phyloP scores from a whole-genome alignment of 306 rosid genomes.

The Dryas alaskensis region DNA sequence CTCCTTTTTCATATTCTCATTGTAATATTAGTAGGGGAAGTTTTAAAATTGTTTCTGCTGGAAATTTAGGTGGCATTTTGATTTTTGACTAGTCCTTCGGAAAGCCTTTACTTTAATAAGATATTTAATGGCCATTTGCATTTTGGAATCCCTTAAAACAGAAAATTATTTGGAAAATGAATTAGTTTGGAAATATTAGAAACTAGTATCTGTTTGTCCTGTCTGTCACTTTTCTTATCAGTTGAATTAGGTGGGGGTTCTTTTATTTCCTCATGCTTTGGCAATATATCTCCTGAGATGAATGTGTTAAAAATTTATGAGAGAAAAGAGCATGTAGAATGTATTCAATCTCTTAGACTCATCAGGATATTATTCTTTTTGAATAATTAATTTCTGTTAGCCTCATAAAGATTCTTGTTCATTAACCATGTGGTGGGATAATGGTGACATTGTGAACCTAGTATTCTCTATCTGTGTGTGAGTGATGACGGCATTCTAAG shows the following conservation, averaged over 20 bases:
- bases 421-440: not conserved
- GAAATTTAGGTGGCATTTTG: not conserved
- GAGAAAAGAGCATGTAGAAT: not conserved
- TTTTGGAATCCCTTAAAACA: not conserved
- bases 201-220: slow-evolving; percentile 1
- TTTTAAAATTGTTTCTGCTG: not conserved
- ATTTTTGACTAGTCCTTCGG: not conserved
- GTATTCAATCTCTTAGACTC: not conserved
- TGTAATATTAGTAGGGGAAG: not conserved
- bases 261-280: not conserved
- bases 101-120: not conserved
- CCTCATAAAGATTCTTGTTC: not conserved
- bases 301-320: not conserved
- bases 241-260: not conserved
- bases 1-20: not conserved
- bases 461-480: not conserved
- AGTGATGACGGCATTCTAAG: not conserved
- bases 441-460: slow-evolving; percentile 1
- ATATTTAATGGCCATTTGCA: not conserved
- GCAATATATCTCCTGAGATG: not conserved
- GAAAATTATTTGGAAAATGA: not conserved
- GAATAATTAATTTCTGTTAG: not conserved
- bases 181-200: not conserved
- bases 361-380: not conserved
- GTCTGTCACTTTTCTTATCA: not conserved